Percentiles rank a stretch among this genome's conserved stretches.
phyloP scores from a whole-genome alignment of 1,139 yeast genomes.

The Suhomyces guaymorum region DNA sequence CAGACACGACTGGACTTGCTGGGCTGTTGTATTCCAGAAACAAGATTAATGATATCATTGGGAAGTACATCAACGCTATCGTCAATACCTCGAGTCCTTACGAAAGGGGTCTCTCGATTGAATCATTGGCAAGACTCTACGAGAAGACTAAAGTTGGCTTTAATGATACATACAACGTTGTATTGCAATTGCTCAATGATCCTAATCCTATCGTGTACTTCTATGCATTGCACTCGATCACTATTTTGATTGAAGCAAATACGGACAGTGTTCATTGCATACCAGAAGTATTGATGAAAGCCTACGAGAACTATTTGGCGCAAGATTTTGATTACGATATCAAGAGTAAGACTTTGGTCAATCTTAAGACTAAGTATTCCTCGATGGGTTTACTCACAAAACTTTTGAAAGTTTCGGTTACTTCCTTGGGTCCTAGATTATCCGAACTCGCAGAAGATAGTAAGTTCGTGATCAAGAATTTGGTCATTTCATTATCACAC shows the following conservation, averaged over 20 bases:
- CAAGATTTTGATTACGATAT: conserved; percentile 50
- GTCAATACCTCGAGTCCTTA: conserved; percentile 59
- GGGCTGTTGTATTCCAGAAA: conserved; percentile 43
- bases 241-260: conserved; percentile 56
- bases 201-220: conserved; percentile 84
- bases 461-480: conserved; percentile 28
- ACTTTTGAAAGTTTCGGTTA: conserved; percentile 34
- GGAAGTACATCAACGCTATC: conserved; percentile 59
- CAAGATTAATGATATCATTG: conserved; percentile 48
- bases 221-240: conserved; percentile 65
- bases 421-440: conserved; percentile 43
- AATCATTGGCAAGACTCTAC: conserved; percentile 62
- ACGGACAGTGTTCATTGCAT: conserved; percentile 50
- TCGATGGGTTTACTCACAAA: conserved; percentile 26
- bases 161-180: conserved; percentile 52
- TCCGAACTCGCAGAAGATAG: conserved; percentile 24
- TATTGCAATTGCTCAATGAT: conserved; percentile 65
- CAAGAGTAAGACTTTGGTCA: conserved; percentile 26
- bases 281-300: conserved; percentile 44
- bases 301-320: conserved; percentile 50
- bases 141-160: conserved; percentile 38
- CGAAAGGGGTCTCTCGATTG: conserved; percentile 63
- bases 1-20: conserved; percentile 68
- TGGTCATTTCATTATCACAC: conserved; percentile 33
- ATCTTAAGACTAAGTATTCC: conserved; percentile 32